Conservation (phyloP, 192 early-diverging fungal species). For the Backusella mclennaniae region DNA sequence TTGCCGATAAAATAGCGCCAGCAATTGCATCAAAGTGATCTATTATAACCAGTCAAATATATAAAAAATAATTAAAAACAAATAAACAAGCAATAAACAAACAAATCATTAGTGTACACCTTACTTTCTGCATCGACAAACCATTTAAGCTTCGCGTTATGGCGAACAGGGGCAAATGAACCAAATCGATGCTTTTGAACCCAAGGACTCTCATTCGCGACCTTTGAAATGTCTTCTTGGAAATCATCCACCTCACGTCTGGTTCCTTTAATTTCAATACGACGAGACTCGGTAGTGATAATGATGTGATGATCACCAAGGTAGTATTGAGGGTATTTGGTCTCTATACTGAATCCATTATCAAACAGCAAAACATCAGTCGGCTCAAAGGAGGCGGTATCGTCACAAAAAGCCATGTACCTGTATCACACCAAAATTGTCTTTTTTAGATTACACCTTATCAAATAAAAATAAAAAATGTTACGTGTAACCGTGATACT, state of each 20-base stretch:
- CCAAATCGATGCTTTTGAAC: slow-evolving; percentile 61
- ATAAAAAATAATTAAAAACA: background rate
- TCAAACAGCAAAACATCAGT: slow-evolving; percentile 54
- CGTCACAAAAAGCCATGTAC: slow-evolving; percentile 45
- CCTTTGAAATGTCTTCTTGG: slow-evolving; percentile 53
- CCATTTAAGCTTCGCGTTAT: slow-evolving; percentile 60
- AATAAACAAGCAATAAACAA: background rate
- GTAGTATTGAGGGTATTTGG: slow-evolving; percentile 22
- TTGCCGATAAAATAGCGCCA: slow-evolving; percentile 67
- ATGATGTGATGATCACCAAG: slow-evolving; percentile 58
- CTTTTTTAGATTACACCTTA: background rate
- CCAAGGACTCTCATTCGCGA: slow-evolving; percentile 61
- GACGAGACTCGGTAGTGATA: slow-evolving; percentile 52
- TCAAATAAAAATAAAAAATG: background rate
- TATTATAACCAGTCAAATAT: background rate
- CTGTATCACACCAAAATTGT: background rate
- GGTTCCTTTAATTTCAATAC: slow-evolving; percentile 65
- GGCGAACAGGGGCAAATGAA: slow-evolving; percentile 72
- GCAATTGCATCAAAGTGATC: slow-evolving; percentile 75
- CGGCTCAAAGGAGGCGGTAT: slow-evolving; percentile 33
- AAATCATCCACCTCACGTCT: slow-evolving; percentile 62
- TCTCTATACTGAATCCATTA: slow-evolving; percentile 33
- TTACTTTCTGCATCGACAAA: slow-evolving; percentile 74
- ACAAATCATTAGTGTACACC: background rate
- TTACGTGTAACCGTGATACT: background rate